Evolutionary conservation across 768 basidiomycete genomes (phyloP), one percentile per base, ranked within the genome.

Genomic region (Suillus americanus): DNA sequence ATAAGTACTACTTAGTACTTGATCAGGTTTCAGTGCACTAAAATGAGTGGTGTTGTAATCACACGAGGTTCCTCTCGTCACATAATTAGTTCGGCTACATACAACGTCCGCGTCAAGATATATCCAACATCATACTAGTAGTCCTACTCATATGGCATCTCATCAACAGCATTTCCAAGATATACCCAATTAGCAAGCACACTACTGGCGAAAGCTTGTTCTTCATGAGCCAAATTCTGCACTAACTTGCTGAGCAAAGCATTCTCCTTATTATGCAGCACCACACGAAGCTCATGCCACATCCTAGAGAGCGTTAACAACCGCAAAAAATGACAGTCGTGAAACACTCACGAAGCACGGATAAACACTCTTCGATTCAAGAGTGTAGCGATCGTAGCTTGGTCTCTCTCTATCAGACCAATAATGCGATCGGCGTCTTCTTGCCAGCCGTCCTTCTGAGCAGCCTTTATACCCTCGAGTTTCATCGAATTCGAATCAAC

Each of bases 221-320:
- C 93, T 62, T 92, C 91, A 60, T 82, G 82, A 3, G 89, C 87
- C 74, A 95, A 92, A 1, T 79, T 78, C 74, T 92, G 88, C 65
- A 90, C 87, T 2, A 90, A 80, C 66, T 89, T 82, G 0, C 91
- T 90, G 33, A 96, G 77, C 41, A 96, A 82, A 0, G 91, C 83
- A 68, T 94, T 93, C 78, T 97, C 95, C 62, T 91, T 83, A 68
- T 96, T 95, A 75, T 97, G 95, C 53, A 97, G 79, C 43, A 98
- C 89, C 20, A 95, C 92, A 28, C 93, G 88, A n/a, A 97, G 82
- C 75, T 98, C 95, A 70, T 97, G 92, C 95, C 95, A 98, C 85
- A 97, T 86, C 68, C 95, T 95, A 69, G 28, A 38, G n/a, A 45
- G 54, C 61, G 55, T 10, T 55, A 65, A 65, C 53, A 45, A 48